These are phyloP conservation scores for Auricularia sp. DNA, from an alignment of 768 basidiomycete genomes.

Conservation along the genomic window DNA sequence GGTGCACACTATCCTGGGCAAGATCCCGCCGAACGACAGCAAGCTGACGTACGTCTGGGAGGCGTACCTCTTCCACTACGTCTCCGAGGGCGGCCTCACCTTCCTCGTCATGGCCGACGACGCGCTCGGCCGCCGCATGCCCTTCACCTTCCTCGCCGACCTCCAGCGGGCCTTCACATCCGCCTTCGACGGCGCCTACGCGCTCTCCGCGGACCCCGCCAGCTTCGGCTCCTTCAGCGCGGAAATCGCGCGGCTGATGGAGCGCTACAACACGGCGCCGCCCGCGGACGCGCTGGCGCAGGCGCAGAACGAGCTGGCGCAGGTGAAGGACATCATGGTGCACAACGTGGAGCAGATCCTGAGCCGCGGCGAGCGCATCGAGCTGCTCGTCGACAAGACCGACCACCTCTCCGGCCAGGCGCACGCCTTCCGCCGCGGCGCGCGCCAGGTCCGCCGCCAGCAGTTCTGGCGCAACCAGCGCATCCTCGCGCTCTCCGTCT, in stretches of 20 bases:
- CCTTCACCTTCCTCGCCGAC: conserved; percentile 86
- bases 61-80: conserved; percentile 89
- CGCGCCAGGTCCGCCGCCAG: conserved; percentile 59
- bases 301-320: conserved; percentile 79
- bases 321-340: conserved; percentile 96
- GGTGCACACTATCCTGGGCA: conserved; percentile 79
- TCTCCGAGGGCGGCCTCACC: conserved; percentile 77
- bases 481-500: conserved; percentile 50
- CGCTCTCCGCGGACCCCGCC: conserved; percentile 37
- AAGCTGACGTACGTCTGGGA: conserved; percentile 86
- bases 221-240: conserved; percentile 47
- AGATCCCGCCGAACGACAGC: conserved; percentile 87
- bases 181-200: neutral
- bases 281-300: conserved; percentile 82
- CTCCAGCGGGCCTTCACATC: conserved; percentile 44
- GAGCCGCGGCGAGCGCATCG: conserved; percentile 87
- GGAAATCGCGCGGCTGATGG: conserved; percentile 63
- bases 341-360: conserved; percentile 97
- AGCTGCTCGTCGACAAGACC: conserved; percentile 93
- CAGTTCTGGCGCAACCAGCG: conserved; percentile 88
- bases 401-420: conserved; percentile 92
- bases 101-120: conserved; percentile 95
- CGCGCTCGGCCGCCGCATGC: conserved; percentile 85
- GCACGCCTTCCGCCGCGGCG: conserved; percentile 84
- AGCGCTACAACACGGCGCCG: conserved; percentile 81